These are phyloP conservation scores for Prunus yedoensis DNA, from an alignment of 331 rosid species.

Conservation along the genomic window DNA sequence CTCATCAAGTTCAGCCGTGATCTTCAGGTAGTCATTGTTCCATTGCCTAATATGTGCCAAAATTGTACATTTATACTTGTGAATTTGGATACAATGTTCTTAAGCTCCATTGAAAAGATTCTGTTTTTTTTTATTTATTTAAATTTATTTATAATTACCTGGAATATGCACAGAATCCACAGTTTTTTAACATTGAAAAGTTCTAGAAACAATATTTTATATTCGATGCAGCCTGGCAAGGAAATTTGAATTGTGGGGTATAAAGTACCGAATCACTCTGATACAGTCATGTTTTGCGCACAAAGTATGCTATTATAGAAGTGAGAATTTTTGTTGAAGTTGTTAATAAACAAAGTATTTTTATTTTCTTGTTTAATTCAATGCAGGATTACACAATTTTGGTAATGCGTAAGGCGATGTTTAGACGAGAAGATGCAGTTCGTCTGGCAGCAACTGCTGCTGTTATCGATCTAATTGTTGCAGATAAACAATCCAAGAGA, in stretches of 20 bases:
- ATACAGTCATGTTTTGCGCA: background rate
- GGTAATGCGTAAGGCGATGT: constrained; percentile 50
- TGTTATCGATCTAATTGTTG: constrained; percentile 35
- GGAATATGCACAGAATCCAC: background rate
- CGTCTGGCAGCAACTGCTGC: constrained; percentile 42
- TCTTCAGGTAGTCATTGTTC: constrained; percentile 33
- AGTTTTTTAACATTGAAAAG: background rate
- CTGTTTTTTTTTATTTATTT: background rate
- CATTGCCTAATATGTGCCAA: background rate
- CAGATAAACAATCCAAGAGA: constrained; percentile 38
- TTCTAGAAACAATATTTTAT: background rate
- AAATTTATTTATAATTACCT: background rate
- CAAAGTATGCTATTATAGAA: background rate
- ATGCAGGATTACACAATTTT: constrained; percentile 40
- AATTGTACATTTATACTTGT: background rate
- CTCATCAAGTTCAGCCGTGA: constrained; percentile 38
- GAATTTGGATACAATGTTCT: background rate
- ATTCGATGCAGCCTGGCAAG: background rate
- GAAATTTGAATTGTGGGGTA: background rate
- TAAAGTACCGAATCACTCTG: background rate
- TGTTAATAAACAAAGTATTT: background rate
- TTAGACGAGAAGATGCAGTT: constrained; percentile 37
- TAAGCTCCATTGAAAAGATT: background rate
- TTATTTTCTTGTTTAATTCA: background rate
- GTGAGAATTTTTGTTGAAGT: constrained; percentile 1